Evolutionary conservation across 1,139 yeast species (phyloP), one percentile per base, ranked within the genome.

Genomic region (Blastobotrys niveus): DNA sequence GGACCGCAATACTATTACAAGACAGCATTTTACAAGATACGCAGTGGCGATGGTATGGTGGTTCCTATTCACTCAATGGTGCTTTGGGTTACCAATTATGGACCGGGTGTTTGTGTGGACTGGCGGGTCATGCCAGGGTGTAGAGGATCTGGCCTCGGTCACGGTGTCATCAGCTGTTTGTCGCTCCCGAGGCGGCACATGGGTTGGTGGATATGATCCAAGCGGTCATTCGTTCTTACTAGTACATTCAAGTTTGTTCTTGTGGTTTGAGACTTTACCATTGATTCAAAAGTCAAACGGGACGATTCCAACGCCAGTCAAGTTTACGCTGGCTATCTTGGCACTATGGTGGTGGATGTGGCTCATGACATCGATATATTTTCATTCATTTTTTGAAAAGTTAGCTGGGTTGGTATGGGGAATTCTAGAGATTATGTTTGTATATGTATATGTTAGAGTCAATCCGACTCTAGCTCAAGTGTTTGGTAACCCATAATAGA

Each of bases 131-230:
- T 91, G 98, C 60, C 62, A 64, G 7, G 51, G 59, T 1, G 24
- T 34, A 6, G 49, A 39, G 5, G 49, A 42, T 18, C 44, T 39
- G 12, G 37, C 41, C 10, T 38, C 45, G 21, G 33, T 42, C 31
- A 53, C 48, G 42, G 51, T 39, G 19, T 50, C 64, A 2, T 78
- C 84, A 15, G 70, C 70, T 35, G 66, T 67, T 5, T 88, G 96
- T 59, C 68, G 88, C 36, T 58, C 66, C 22, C 53, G 76, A 19
- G 77, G 76, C 20, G 96, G 96, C 0, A 53, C 67, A 2, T 89
- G 97, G 98, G 61, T 60, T 8, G 96, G 96, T 1, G 98, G 98
- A 0, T 95, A 87, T 59, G 98, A 91, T 66, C 95, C 97, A 12
- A 82, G 93, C 50, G 98, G 98, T 0, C 98, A 91, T 61, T 84